A percentile compares a stretch with the other conserved stretches of the same genome.
phyloP scores from a whole-genome alignment of 805 yeast genomes.

The Hermanozyma aechmeae region DNA sequence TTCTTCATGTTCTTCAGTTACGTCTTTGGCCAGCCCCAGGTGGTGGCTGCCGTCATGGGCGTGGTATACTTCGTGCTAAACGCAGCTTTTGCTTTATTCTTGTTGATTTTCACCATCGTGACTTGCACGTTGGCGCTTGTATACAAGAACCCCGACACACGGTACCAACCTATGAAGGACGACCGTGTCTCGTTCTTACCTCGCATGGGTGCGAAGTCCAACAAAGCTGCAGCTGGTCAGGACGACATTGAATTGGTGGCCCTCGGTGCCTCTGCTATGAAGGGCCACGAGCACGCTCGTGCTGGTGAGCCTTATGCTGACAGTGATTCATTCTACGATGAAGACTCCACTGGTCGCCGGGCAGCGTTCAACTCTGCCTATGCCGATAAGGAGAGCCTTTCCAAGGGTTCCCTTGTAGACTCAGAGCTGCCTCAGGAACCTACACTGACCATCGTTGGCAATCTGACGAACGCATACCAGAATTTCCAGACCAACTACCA shows the following conservation, averaged over 20 bases:
- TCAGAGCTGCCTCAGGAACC: constrained; percentile 30
- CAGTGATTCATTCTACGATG: constrained; percentile 22
- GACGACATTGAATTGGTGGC: constrained; percentile 60
- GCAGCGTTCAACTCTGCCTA: constrained; percentile 6
- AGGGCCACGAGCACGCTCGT: constrained; percentile 42
- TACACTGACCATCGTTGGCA: constrained; percentile 32
- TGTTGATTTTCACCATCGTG: constrained; percentile 77
- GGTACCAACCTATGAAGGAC: constrained; percentile 94
- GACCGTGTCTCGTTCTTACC: constrained; percentile 95
- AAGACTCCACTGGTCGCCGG: constrained; percentile 9
- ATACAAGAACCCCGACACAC: constrained; percentile 87
- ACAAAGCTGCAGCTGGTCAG: constrained; percentile 14
- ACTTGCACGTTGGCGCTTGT: constrained; percentile 79
- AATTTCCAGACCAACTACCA: constrained; percentile 12
- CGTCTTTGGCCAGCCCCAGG: constrained; percentile 72
- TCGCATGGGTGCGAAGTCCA: constrained; percentile 33
- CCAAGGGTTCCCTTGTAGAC: constrained; percentile 7
- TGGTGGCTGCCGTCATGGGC: constrained; percentile 89
- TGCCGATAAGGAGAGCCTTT: constrained; percentile 5
- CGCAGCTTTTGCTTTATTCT: constrained; percentile 77
- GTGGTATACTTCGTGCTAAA: constrained; percentile 82
- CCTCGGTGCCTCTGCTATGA: constrained; percentile 61
- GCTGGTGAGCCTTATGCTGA: constrained; percentile 21
- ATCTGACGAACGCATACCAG: constrained; percentile 21
- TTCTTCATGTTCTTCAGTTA: constrained; percentile 86